Percentiles rank a stretch among this genome's conserved stretches.
These are phyloP conservation scores for Apiospora phragmitis DNA, from an alignment of 2,329 filamentous ascomycete genomes.

Conservation along the genomic window DNA sequence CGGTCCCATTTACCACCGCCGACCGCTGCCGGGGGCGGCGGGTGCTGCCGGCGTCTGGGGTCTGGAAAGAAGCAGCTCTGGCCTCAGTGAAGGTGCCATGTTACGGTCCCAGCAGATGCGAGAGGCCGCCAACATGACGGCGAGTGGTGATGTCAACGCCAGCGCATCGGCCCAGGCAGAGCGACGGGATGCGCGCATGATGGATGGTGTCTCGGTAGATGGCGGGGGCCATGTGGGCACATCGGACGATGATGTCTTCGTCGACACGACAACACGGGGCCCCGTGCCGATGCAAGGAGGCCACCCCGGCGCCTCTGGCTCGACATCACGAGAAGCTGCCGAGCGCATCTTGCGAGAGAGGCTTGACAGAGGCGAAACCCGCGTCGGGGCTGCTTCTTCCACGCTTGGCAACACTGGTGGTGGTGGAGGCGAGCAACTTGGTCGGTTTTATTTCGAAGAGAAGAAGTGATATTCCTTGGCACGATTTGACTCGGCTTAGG, in stretches of 20 bases:
- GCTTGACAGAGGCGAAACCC: constrained; percentile 52
- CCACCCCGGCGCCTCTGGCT: constrained; percentile 29
- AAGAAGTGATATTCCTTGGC: constrained; percentile 30
- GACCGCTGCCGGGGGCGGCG: constrained; percentile 42
- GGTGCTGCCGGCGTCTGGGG: constrained; percentile 36
- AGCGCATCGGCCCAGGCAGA: constrained; percentile 51
- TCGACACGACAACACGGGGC: constrained; percentile 65
- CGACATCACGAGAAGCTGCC: constrained; percentile 52
- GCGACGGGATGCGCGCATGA: constrained; percentile 61
- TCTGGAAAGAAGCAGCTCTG: constrained; percentile 53
- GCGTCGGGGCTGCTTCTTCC: constrained; percentile 30
- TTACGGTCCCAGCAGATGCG: constrained; percentile 29
- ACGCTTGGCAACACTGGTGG: constrained; percentile 45
- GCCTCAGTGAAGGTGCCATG: constrained; percentile 47
- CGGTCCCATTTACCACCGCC: constrained; percentile 69
- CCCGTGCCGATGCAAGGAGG: constrained; percentile 48
- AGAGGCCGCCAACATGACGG: constrained; percentile 30
- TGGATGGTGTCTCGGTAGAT: constrained; percentile 66
- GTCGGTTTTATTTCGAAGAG: constrained; percentile 63
- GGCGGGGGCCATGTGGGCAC: constrained; percentile 41
- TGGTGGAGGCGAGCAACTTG: constrained; percentile 47
- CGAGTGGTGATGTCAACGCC: constrained; percentile 41
- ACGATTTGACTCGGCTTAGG: not conserved
- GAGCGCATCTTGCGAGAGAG: constrained; percentile 65
- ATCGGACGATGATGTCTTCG: constrained; percentile 52